A percentile compares a stretch with the other conserved stretches of the same genome.
phyloP scores from a whole-genome alignment of 2,329 filamentous ascomycete genomes.

The Metarhizium sp. region DNA sequence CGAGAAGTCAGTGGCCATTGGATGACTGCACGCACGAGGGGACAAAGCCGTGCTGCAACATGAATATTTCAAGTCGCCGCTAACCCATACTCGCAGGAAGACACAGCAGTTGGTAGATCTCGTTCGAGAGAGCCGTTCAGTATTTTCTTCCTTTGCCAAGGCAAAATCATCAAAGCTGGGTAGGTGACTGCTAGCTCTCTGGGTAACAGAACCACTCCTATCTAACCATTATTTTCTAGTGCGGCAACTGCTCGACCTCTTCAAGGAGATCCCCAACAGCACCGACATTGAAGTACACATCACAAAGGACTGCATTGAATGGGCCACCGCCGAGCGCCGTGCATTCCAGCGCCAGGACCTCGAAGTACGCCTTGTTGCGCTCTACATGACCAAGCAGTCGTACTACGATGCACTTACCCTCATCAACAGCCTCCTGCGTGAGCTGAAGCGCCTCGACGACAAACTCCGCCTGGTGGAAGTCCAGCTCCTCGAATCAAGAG shows the following conservation, averaged over 20 bases:
- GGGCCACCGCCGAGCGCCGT: constrained; percentile 89
- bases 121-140: constrained; percentile 80
- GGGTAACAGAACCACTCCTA: background rate
- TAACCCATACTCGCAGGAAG: constrained; percentile 42
- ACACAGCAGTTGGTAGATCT: constrained; percentile 79
- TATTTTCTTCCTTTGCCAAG: constrained; percentile 94
- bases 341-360: constrained; percentile 97
- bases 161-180: constrained; percentile 97
- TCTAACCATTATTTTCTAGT: constrained; percentile 44
- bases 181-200: constrained; percentile 35
- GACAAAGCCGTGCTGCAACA: background rate
- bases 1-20: constrained; percentile 52
- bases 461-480: constrained; percentile 97
- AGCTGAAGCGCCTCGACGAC: constrained; percentile 96
- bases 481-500: constrained; percentile 89
- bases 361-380: constrained; percentile 84
- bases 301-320: constrained; percentile 99
- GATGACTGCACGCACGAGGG: background rate
- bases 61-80: background rate
- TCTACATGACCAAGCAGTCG: constrained; percentile 95
- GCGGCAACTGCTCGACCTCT: constrained; percentile 91
- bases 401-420: constrained; percentile 96
- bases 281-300: constrained; percentile 90
- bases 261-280: constrained; percentile 87
- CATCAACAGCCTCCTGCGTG: constrained; percentile 91